These are phyloP conservation scores for Xylaria sp. DNA, from an alignment of 2,329 filamentous ascomycete species.

Conservation along the genomic window DNA sequence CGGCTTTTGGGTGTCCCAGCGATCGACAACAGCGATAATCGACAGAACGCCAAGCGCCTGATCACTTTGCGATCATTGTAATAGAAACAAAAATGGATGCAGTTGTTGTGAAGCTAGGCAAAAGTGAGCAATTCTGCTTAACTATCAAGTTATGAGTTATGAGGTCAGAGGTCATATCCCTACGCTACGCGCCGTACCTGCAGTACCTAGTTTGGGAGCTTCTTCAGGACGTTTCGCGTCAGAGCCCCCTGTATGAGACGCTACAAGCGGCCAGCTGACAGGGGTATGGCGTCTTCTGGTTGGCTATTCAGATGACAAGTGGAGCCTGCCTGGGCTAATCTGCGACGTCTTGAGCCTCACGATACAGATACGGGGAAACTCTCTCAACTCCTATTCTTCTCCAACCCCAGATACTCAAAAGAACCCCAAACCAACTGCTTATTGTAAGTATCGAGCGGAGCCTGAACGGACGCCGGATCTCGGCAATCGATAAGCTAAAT, in stretches of 20 bases:
- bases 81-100: slow-evolving; percentile 23
- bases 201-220: slow-evolving; percentile 5
- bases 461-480: slow-evolving; percentile 18
- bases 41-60: slow-evolving; percentile 37
- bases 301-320: slow-evolving; percentile 39
- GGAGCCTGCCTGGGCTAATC: slow-evolving; percentile 42
- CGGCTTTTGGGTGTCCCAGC: slow-evolving; percentile 29
- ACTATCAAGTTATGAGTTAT: neutral
- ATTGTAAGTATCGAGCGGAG: neutral
- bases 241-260: slow-evolving; percentile 54
- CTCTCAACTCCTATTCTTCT: slow-evolving; percentile 13
- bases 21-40: slow-evolving; percentile 38
- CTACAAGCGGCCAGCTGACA: slow-evolving; percentile 48
- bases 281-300: slow-evolving; percentile 35
- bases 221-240: slow-evolving; percentile 50
- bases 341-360: slow-evolving; percentile 53
- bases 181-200: slow-evolving; percentile 11
- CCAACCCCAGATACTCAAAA: slow-evolving; percentile 17
- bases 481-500: slow-evolving; percentile 34
- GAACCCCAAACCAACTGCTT: neutral
- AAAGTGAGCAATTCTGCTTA: too few species aligned
- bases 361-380: slow-evolving; percentile 28
- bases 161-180: neutral
- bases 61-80: slow-evolving; percentile 7
- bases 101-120: neutral